phyloP scores from a whole-genome alignment of 169 alveolate genomes.

The Cryptosporidium sp. region DNA sequence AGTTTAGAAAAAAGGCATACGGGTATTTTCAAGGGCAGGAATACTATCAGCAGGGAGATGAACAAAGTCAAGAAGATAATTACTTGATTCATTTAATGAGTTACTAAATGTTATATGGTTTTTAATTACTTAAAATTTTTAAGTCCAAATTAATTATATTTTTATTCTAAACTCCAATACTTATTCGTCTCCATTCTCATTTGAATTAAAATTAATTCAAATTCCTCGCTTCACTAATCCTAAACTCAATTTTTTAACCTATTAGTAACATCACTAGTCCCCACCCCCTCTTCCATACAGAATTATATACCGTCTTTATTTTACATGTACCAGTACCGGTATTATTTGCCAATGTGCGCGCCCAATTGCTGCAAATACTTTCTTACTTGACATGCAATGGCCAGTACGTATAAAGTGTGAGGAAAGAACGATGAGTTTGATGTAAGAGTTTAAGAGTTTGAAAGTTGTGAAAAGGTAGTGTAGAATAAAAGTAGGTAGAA shows the following conservation, averaged over 20 bases:
- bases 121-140: no score
- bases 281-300: not conserved
- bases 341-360: not conserved
- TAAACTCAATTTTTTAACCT: not conserved
- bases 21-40: not conserved
- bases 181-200: not conserved
- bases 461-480: slow-evolving; percentile 10
- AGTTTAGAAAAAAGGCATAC: slow-evolving; percentile 52
- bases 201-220: no score
- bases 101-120: not conserved
- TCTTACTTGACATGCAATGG: slow-evolving; percentile 65
- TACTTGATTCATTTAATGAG: not conserved
- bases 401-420: slow-evolving; percentile 68
- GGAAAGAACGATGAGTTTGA: not conserved
- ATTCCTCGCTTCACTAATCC: no score
- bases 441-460: not conserved
- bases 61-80: slow-evolving; percentile 3
- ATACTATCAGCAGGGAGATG: not conserved
- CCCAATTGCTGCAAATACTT: not conserved
- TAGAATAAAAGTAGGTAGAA: slow-evolving; percentile 37
- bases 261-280: not conserved
- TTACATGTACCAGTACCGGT: slow-evolving; percentile 58
- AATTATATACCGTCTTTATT: not conserved
- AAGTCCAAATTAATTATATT: not conserved
- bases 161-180: not conserved